Conservation (phyloP, 805 yeast genomes). For the Saccharomyces jurei region DNA sequence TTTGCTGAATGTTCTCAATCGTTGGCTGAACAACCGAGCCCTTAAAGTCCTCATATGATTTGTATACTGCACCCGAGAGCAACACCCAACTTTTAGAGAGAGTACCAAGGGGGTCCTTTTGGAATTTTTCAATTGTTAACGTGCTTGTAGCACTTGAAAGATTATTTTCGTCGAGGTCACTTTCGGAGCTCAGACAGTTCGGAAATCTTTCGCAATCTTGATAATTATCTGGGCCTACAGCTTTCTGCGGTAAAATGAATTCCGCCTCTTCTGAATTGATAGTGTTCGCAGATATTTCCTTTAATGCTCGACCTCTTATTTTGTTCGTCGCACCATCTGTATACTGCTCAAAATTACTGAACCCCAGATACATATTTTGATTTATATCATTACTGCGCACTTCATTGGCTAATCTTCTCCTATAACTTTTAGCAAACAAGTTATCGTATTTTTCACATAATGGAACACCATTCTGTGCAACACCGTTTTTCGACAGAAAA, state of each 20-base stretch:
- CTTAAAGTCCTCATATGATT: conserved; percentile 77
- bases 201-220: background rate
- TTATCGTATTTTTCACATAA: conserved; percentile 60
- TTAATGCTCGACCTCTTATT: background rate
- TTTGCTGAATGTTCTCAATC: conserved; percentile 58
- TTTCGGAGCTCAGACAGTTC: background rate
- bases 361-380: background rate
- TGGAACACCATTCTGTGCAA: background rate
- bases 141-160: conserved; percentile 24
- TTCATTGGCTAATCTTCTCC: conserved; percentile 64
- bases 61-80: conserved; percentile 75
- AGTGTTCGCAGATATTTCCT: background rate
- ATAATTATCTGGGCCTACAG: background rate
- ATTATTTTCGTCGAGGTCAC: background rate
- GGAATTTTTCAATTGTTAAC: conserved; percentile 60
- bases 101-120: conserved; percentile 84
- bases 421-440: conserved; percentile 87
- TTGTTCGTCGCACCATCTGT: background rate
- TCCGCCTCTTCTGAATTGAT: background rate
- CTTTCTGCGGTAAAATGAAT: background rate
- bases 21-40: conserved; percentile 87
- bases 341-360: background rate
- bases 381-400: conserved; percentile 53
- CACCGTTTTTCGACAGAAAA: background rate
- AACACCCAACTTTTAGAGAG: conserved; percentile 89